Conservation (phyloP, 441 rosid species). For the Erysimum cheiri region DNA sequence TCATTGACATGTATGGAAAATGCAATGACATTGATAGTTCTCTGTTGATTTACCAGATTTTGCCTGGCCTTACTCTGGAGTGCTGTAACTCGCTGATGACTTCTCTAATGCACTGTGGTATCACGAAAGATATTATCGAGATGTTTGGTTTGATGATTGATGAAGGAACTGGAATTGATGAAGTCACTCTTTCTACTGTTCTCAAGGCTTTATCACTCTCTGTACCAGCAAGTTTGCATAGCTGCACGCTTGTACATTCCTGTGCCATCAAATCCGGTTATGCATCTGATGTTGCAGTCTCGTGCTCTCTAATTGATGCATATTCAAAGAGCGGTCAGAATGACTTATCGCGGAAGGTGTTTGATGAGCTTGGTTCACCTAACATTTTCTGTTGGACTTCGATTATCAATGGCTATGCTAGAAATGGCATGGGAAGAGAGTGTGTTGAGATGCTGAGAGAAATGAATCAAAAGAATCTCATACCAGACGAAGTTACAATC, state of each 20-base stretch:
- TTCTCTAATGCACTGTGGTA: slow-evolving; percentile 62
- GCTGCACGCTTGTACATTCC: slow-evolving; percentile 62
- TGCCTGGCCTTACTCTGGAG: slow-evolving; percentile 50
- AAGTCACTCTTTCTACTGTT: slow-evolving; percentile 61
- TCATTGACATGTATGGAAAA: slow-evolving; percentile 78
- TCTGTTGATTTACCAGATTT: slow-evolving; percentile 48
- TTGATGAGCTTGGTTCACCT: slow-evolving; percentile 55
- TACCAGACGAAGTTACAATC: slow-evolving; percentile 74
- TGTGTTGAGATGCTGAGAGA: slow-evolving; percentile 59
- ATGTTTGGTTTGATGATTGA: slow-evolving; percentile 77
- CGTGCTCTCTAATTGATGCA: slow-evolving; percentile 67
- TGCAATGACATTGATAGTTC: slow-evolving; percentile 66
- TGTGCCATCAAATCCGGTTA: slow-evolving; percentile 61
- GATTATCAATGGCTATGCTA: slow-evolving; percentile 62
- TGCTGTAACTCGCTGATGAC: slow-evolving; percentile 81
- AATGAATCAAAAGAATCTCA: slow-evolving; percentile 59
- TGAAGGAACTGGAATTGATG: slow-evolving; percentile 71
- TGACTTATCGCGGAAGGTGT: slow-evolving; percentile 56
- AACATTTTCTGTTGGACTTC: slow-evolving; percentile 70
- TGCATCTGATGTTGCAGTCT: slow-evolving; percentile 62
- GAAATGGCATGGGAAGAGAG: slow-evolving; percentile 71
- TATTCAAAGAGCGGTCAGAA: slow-evolving; percentile 69
- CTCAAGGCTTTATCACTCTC: slow-evolving; percentile 66
- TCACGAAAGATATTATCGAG: slow-evolving; percentile 62
- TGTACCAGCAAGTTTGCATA: slow-evolving; percentile 43